Percentiles rank a stretch among this genome's conserved stretches.
phyloP scores from a whole-genome alignment of 345 rosid species.

The Garcia nutans region DNA sequence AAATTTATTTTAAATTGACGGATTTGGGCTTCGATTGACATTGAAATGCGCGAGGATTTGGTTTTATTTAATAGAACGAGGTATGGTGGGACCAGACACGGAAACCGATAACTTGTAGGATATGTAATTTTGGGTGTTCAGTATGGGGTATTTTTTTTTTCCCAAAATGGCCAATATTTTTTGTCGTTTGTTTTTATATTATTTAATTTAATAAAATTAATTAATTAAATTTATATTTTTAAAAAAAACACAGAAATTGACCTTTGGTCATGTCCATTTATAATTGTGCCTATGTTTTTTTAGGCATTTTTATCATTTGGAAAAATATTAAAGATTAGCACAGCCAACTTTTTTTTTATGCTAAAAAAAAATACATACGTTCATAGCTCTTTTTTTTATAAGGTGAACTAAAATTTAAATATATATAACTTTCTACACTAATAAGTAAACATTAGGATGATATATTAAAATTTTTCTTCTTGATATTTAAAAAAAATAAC shows the following conservation, averaged over 20 bases:
- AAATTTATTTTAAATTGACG: not conserved
- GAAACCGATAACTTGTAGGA: not conserved
- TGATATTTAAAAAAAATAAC: too few relatives aligned
- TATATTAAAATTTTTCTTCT: too few relatives aligned
- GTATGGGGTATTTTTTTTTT: not conserved
- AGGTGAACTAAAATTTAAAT: too few relatives aligned
- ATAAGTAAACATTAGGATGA: too few relatives aligned
- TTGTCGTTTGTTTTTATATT: not conserved
- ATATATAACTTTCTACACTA: too few relatives aligned
- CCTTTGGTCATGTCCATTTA: not conserved
- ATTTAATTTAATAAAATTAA: too few relatives aligned
- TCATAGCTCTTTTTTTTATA: too few relatives aligned
- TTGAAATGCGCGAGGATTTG: not conserved
- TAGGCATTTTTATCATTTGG: not conserved
- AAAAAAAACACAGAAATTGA: not conserved
- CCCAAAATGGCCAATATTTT: too few relatives aligned
- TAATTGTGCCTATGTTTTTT: too few relatives aligned
- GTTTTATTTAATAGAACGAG: not conserved
- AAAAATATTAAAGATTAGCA: too few relatives aligned
- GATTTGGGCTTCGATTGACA: constrained; percentile 3
- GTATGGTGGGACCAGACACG: not conserved
- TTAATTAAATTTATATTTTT: not conserved
- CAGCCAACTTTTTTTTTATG: too few relatives aligned
- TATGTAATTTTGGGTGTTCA: not conserved
- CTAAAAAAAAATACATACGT: too few relatives aligned